phyloP scores from a whole-genome alignment of 2,329 filamentous ascomycete genomes.

The Didymella arachidicola region DNA sequence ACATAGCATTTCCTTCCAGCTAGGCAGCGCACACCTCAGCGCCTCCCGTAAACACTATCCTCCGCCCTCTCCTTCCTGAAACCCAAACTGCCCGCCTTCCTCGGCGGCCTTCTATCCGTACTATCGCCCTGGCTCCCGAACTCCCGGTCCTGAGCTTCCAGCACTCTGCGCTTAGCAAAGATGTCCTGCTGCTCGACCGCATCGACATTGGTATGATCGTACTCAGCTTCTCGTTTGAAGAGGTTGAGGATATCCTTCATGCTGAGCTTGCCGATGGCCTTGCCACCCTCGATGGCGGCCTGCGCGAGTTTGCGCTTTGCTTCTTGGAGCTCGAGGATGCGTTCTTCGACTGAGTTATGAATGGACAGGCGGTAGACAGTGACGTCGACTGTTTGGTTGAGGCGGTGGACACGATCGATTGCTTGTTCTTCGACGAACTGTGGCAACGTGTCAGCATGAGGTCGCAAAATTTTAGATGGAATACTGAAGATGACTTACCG shows the following conservation, averaged over 20 bases:
- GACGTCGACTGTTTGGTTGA: slow-evolving; percentile 94
- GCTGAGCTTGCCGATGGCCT: slow-evolving; percentile 81
- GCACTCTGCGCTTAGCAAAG: slow-evolving; percentile 44
- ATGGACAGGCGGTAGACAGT: slow-evolving; percentile 95
- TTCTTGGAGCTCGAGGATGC: slow-evolving; percentile 92
- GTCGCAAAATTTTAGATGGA: background rate
- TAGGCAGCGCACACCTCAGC: slow-evolving; percentile 27
- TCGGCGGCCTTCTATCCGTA: slow-evolving; percentile 33
- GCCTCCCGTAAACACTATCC: slow-evolving; percentile 54
- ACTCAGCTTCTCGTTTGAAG: slow-evolving; percentile 75
- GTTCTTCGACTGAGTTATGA: slow-evolving; percentile 84
- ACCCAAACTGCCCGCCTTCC: slow-evolving; percentile 43
- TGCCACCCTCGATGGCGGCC: slow-evolving; percentile 85
- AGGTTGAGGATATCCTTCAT: slow-evolving; percentile 93
- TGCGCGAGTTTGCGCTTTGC: slow-evolving; percentile 93
- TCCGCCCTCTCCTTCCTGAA: slow-evolving; percentile 42
- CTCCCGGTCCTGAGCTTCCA: slow-evolving; percentile 28
- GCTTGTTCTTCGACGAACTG: slow-evolving; percentile 98
- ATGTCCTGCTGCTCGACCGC: slow-evolving; percentile 44
- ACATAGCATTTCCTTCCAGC: too few species aligned
- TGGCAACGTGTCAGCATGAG: background rate
- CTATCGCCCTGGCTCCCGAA: slow-evolving; percentile 18
- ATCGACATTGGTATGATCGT: slow-evolving; percentile 55
- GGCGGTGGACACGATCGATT: slow-evolving; percentile 97
- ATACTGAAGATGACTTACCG: slow-evolving; percentile 60